Evolutionary conservation across 768 basidiomycete species (phyloP).

Genomic region (Serendipita indica): DNA sequence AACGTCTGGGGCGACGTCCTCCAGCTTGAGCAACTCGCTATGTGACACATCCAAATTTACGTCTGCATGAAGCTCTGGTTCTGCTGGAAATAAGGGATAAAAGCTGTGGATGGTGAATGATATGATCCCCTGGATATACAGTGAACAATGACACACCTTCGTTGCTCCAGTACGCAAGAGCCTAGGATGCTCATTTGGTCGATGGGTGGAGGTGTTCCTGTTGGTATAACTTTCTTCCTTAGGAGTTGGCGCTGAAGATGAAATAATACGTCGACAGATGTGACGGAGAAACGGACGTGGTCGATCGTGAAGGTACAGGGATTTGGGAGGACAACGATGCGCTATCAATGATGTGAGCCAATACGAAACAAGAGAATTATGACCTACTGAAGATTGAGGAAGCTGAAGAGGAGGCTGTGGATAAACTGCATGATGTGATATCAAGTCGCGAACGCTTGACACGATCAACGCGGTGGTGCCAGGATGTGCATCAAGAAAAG

Average conservation of each 20-base stretch:
- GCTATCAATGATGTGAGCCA: constrained; percentile 30
- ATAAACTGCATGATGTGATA: constrained; percentile 66
- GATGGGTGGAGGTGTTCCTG: constrained; percentile 31
- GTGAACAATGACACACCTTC: constrained; percentile 40
- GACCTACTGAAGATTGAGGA: not conserved
- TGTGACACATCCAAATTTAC: constrained; percentile 87
- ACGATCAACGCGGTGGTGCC: constrained; percentile 61
- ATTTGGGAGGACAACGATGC: constrained; percentile 70
- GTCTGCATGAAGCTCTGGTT: constrained; percentile 55
- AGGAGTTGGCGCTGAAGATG: constrained; percentile 79
- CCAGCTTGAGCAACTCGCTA: constrained; percentile 33
- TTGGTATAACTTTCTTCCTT: constrained; percentile 31
- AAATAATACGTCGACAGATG: constrained; percentile 79
- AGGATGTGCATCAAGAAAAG: constrained; percentile 46
- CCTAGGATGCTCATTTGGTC: constrained; percentile 71
- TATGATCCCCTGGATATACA: not conserved
- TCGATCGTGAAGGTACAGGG: constrained; percentile 79
- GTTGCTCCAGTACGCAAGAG: constrained; percentile 70
- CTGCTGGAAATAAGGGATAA: constrained; percentile 83
- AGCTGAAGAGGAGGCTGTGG: constrained; percentile 41
- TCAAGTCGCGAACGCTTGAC: constrained; percentile 69
- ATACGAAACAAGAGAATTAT: not conserved
- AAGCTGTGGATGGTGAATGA: constrained; percentile 38
- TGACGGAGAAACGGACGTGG: constrained; percentile 59
- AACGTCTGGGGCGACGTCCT: constrained; percentile 58